These are phyloP conservation scores for Cardiospermum halicacabum DNA, from an alignment of 345 rosid species.

Conservation along the genomic window DNA sequence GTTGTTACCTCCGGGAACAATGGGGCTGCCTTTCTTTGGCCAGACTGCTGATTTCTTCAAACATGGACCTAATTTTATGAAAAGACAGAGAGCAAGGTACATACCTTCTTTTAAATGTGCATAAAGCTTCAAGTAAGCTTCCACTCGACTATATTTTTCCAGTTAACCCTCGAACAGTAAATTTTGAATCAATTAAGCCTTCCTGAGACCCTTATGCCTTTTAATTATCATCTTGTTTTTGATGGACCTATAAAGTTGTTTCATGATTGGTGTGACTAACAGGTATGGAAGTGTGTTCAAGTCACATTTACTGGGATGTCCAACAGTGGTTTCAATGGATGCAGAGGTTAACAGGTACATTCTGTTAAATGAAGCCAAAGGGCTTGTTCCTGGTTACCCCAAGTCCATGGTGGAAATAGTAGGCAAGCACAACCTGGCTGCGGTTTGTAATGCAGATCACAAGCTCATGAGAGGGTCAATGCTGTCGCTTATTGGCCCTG, in stretches of 20 bases:
- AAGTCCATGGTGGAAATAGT: slow-evolving; percentile 75
- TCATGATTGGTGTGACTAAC: neutral
- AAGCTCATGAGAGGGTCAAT: slow-evolving; percentile 65
- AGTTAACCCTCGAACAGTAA: no score
- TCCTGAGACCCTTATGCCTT: no score
- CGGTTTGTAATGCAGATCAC: slow-evolving; percentile 72
- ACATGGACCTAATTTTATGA: slow-evolving; percentile 80
- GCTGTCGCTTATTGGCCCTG: slow-evolving; percentile 53
- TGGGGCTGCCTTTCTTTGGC: slow-evolving; percentile 91
- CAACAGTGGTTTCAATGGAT: slow-evolving; percentile 73
- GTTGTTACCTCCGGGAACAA: slow-evolving; percentile 83
- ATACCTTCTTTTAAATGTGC: neutral
- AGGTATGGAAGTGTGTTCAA: slow-evolving; percentile 80
- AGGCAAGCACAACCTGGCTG: slow-evolving; percentile 72
- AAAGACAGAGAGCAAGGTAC: slow-evolving; percentile 61
- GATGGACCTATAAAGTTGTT: neutral
- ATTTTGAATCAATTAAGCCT: no score
- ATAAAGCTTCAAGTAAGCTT: no score
- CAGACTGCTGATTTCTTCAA: slow-evolving; percentile 75
- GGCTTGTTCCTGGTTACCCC: slow-evolving; percentile 91
- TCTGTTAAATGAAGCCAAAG: slow-evolving; percentile 73
- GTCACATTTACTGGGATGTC: slow-evolving; percentile 83
- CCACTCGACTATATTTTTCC: no score
- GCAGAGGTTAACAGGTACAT: slow-evolving; percentile 76
- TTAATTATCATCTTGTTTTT: no score